phyloP scores from a whole-genome alignment of 2,329 filamentous ascomycete genomes.

The Fusarium chaquense region DNA sequence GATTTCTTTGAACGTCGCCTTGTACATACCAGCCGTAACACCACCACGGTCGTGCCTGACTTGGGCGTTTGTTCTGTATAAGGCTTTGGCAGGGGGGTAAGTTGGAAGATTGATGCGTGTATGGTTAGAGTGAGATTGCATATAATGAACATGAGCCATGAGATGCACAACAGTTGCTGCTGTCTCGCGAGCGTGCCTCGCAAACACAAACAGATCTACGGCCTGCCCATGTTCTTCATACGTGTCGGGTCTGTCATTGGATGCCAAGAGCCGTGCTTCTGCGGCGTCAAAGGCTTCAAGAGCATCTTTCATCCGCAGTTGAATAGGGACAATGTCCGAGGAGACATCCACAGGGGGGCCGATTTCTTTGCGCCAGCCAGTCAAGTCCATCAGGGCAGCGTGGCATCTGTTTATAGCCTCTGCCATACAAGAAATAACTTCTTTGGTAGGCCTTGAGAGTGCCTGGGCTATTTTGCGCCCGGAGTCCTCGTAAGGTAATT shows the following conservation, averaged over 20 bases:
- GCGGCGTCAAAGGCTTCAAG: slow-evolving; percentile 61
- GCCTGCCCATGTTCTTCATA: slow-evolving; percentile 63
- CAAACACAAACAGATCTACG: slow-evolving; percentile 66
- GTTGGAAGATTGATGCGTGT: slow-evolving; percentile 63
- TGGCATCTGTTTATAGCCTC: slow-evolving; percentile 61
- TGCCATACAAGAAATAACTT: slow-evolving; percentile 61
- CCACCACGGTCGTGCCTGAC: slow-evolving; percentile 70
- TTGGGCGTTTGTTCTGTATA: slow-evolving; percentile 67
- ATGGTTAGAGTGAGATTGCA: slow-evolving; percentile 57
- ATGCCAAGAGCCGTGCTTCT: slow-evolving; percentile 61
- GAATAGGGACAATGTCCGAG: slow-evolving; percentile 55
- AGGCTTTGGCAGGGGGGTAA: slow-evolving; percentile 65
- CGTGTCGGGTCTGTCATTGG: slow-evolving; percentile 58
- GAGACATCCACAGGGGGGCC: slow-evolving; percentile 58
- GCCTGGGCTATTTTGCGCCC: slow-evolving; percentile 43
- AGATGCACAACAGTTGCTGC: slow-evolving; percentile 62
- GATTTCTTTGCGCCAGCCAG: slow-evolving; percentile 61
- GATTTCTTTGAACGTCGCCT: slow-evolving; percentile 60
- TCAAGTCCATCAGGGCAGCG: slow-evolving; percentile 66
- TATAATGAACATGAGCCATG: slow-evolving; percentile 60
- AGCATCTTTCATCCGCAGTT: slow-evolving; percentile 56
- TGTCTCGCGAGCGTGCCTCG: slow-evolving; percentile 66
- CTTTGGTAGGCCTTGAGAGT: slow-evolving; percentile 61
- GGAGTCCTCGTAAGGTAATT: slow-evolving; percentile 30
- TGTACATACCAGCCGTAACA: slow-evolving; percentile 65